Evolutionary conservation across 1,284 basidiomycete species (phyloP).

Genomic region (Rugosomyces carneus): DNA sequence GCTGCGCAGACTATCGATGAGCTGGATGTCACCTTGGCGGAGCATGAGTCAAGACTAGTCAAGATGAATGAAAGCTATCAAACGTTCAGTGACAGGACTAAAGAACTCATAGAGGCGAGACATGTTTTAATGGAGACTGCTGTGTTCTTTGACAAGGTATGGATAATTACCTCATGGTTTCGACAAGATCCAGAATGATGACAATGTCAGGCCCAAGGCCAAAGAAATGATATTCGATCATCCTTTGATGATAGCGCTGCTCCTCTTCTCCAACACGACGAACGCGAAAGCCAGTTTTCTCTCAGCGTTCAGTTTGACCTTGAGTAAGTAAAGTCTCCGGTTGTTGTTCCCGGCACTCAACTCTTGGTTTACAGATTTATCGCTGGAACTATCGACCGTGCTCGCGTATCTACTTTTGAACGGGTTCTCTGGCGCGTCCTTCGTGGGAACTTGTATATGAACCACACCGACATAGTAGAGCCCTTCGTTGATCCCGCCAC

Average conservation of each 20-base stretch:
- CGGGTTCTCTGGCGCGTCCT: conserved; percentile 97
- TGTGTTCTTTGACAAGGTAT: conserved; percentile 88
- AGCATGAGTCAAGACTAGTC: conserved; percentile 81
- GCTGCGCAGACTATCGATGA: conserved; percentile 94
- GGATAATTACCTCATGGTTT: conserved; percentile 15
- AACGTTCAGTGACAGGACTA: conserved; percentile 79
- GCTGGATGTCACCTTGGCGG: conserved; percentile 81
- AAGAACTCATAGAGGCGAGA: conserved; percentile 88
- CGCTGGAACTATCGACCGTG: conserved; percentile 93
- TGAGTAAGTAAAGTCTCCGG: conserved; percentile 49
- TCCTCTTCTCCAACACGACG: conserved; percentile 88
- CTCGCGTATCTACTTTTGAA: conserved; percentile 91
- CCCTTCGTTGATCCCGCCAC: conserved; percentile 87
- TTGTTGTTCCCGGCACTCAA: conserved; percentile 7
- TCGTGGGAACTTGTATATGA: conserved; percentile 99
- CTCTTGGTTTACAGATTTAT: conserved; percentile 63
- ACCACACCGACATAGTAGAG: conserved; percentile 93
- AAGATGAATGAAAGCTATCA: conserved; percentile 97
- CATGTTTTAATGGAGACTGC: conserved; percentile 95
- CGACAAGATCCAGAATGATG: conserved; percentile 9
- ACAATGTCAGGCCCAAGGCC: conserved; percentile 64
- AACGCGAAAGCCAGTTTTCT: conserved; percentile 67
- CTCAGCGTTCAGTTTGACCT: conserved; percentile 71
- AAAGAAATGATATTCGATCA: conserved; percentile 73
- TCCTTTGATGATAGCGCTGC: conserved; percentile 93